Base-by-base conservation (phyloP, 768 basidiomycete genomes). In the Auriscalpium microsporum region DNA sequence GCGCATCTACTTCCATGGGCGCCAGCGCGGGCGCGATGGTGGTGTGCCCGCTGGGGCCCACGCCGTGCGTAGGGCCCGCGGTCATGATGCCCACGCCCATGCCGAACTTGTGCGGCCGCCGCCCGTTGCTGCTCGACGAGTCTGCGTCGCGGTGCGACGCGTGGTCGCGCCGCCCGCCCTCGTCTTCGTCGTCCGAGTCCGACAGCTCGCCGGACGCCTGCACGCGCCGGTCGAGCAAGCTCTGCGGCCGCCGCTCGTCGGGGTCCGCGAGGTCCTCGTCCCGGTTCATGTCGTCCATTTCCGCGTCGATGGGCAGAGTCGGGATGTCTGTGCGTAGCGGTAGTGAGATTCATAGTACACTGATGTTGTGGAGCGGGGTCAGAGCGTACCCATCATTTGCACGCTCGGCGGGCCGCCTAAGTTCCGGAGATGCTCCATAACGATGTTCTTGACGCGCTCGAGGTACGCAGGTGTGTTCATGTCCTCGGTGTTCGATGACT, bases 141-240 rank as follows among this genome's bases (percentile, higher is more conserved):
- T 45, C 46, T 3, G 45, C 21, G 16, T 53, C 62, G 14, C 61
- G 62, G 67, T 87, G 82, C 38, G 73, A 73, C 9, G 78, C 72
- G 56, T 84, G 83, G 62, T 93, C 78, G 56, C 85, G 76, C 53
- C 94, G 79, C 1, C 85, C 90, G 46, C 90, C 94, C 62, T 88
- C 87, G 16, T 92, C 94, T 71, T 99, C 96, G 67, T 99, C 96
- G 60, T 99, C 96, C 1, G 96, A 98, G 68, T 99, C 96, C 8
- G 93, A 96, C 11, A 96, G 77, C 64, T 94, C 91, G 21, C 87
- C 88, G 42, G 95, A 92, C 5, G 79, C 81, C 67, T 94, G 93
- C 58, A 87, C 77, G 21, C 85, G 77, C 21, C 84, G 79, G 66
- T 99, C 95, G 36, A 94, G 79, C 9, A 92, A 70, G 14, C 86